Conservation (phyloP, 2,329 filamentous ascomycete genomes). For the Aspergillus versicolor region DNA sequence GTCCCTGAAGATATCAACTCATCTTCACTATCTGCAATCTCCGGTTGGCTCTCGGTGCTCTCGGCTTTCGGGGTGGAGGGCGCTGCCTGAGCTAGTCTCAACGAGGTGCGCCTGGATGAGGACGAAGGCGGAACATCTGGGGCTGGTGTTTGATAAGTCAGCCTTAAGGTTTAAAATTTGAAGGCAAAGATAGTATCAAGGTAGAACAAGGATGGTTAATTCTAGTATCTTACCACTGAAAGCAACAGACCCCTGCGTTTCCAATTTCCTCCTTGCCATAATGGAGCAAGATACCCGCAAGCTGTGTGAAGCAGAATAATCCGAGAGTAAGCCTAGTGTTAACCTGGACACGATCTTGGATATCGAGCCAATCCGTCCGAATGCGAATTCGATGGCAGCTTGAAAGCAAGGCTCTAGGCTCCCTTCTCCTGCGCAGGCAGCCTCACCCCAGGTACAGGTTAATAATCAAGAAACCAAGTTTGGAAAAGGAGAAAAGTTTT, state of each 20-base stretch:
- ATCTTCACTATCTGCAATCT: slow-evolving; percentile 1
- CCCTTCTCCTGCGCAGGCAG: background rate
- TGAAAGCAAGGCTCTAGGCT: background rate
- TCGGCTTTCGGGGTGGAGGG: slow-evolving; percentile 1
- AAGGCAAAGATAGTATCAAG: background rate
- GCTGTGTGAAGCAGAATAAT: background rate
- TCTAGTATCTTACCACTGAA: background rate
- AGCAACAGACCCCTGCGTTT: background rate
- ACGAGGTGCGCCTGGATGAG: slow-evolving; percentile 24
- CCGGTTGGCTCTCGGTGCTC: slow-evolving; percentile 11
- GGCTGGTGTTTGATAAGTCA: background rate
- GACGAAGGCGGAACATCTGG: slow-evolving; percentile 5
- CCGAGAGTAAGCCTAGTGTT: background rate
- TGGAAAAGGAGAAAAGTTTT: slow-evolving; percentile 12
- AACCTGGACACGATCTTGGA: background rate
- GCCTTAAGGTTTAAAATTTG: background rate
- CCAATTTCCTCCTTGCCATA: slow-evolving; percentile 1
- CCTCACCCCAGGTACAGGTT: slow-evolving; percentile 1
- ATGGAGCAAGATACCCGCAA: background rate
- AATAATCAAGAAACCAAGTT: slow-evolving; percentile 13
- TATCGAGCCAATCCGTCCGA: background rate
- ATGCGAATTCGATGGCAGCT: background rate
- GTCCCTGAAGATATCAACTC: background rate
- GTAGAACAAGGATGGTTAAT: background rate
- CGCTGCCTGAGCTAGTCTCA: slow-evolving; percentile 20